Conservation (phyloP, 2,329 filamentous ascomycete genomes). For the Botrytis squamosa region DNA sequence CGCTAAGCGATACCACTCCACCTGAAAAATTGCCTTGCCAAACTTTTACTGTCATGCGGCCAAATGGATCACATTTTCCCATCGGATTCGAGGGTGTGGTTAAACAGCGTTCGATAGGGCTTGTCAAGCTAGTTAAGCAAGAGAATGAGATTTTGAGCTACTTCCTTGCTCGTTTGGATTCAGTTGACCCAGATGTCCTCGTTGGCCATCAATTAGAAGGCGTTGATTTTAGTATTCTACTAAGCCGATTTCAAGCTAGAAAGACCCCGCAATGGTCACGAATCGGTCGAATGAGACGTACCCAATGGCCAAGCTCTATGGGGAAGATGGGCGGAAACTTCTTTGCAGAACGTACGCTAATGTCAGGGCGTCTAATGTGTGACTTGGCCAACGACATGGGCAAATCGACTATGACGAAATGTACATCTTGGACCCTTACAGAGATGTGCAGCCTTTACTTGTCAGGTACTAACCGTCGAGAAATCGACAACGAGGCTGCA, state of each 20-base stretch:
- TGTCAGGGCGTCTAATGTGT: slow-evolving; percentile 85
- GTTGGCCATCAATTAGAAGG: slow-evolving; percentile 96
- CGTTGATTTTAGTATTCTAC: slow-evolving; percentile 87
- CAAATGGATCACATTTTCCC: slow-evolving; percentile 73
- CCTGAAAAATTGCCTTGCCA: slow-evolving; percentile 86
- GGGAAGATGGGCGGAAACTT: slow-evolving; percentile 85
- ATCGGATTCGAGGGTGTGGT: slow-evolving; percentile 80
- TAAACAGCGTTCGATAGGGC: slow-evolving; percentile 68
- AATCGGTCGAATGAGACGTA: slow-evolving; percentile 80
- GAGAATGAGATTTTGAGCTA: slow-evolving; percentile 83
- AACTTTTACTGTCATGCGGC: slow-evolving; percentile 88
- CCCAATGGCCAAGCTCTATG: slow-evolving; percentile 83
- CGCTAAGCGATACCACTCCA: slow-evolving; percentile 80
- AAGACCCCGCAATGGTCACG: slow-evolving; percentile 95
- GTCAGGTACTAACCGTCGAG: slow-evolving; percentile 61
- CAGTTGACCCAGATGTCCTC: slow-evolving; percentile 88
- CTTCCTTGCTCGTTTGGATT: slow-evolving; percentile 84
- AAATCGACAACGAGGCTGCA: slow-evolving; percentile 84
- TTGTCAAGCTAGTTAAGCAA: slow-evolving; percentile 76
- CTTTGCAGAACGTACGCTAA: slow-evolving; percentile 87
- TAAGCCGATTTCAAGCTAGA: slow-evolving; percentile 83
- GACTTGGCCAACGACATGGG: slow-evolving; percentile 95
- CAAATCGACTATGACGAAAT: slow-evolving; percentile 95
- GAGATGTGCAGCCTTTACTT: slow-evolving; percentile 97
- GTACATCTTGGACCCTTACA: slow-evolving; percentile 95